Percentiles rank a stretch among this genome's conserved stretches.
phyloP scores from a whole-genome alignment of 1,139 yeast genomes.

The Zygoascus hellenicus region DNA sequence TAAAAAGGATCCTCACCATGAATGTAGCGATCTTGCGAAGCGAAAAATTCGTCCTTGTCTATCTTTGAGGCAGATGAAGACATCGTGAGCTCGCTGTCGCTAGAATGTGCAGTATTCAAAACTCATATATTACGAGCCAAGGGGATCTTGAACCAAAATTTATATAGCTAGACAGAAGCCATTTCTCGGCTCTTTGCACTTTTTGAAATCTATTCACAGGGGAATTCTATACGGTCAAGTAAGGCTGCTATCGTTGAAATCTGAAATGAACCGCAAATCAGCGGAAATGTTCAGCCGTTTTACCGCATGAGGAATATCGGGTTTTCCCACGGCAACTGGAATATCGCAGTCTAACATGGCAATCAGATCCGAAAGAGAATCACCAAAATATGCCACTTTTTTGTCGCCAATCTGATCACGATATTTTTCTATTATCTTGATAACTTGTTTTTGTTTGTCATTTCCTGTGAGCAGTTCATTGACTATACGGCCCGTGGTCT shows the following conservation, averaged over 20 bases:
- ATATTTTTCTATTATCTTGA: constrained; percentile 23
- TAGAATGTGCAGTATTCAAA: no score
- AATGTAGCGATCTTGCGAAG: constrained; percentile 13
- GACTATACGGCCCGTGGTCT: constrained; percentile 40
- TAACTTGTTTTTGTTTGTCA: constrained; percentile 40
- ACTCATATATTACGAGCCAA: no score
- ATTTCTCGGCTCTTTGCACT: no score
- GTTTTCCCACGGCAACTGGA: constrained; percentile 43
- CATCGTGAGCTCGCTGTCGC: no score
- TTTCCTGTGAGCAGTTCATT: constrained; percentile 17
- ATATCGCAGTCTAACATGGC: constrained; percentile 45
- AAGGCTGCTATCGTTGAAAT: background rate
- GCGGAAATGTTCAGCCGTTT: constrained; percentile 16
- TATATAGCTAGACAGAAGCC: no score
- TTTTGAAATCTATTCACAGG: background rate
- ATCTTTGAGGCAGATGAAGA: background rate
- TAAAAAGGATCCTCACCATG: constrained; percentile 6
- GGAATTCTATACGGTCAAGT: background rate
- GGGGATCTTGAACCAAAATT: no score
- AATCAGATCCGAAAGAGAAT: constrained; percentile 57
- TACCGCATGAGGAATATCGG: constrained; percentile 13
- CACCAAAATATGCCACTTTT: constrained; percentile 53
- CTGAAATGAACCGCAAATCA: background rate
- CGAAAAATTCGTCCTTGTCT: constrained; percentile 16
- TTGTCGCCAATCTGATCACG: constrained; percentile 12